These are phyloP conservation scores for Sphaerulina vaccinii DNA, from an alignment of 2,329 filamentous ascomycete species.

Conservation along the genomic window DNA sequence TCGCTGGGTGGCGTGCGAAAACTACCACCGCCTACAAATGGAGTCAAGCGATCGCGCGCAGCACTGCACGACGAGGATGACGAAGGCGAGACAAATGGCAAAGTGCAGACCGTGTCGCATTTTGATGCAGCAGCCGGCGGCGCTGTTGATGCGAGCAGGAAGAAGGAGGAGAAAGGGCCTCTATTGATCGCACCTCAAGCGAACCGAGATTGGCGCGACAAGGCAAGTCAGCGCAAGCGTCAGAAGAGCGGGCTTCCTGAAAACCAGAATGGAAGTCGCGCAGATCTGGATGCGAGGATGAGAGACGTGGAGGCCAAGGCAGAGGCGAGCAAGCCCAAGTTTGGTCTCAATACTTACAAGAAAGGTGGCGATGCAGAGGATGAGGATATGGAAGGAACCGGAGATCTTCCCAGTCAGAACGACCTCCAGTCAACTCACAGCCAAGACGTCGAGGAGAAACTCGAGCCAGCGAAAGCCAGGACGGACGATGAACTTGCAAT, in stretches of 20 bases:
- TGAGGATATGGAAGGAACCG: constrained; percentile 1
- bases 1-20: constrained; percentile 33
- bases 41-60: constrained; percentile 44
- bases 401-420: not conserved
- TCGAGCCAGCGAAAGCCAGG: constrained; percentile 31
- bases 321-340: constrained; percentile 48
- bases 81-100: constrained; percentile 51
- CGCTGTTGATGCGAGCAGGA: constrained; percentile 44
- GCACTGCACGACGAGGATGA: constrained; percentile 47
- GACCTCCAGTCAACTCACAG: no score
- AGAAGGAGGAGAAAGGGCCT: constrained; percentile 41
- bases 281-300: constrained; percentile 27
- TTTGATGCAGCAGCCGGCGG: constrained; percentile 55
- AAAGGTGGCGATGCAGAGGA: constrained; percentile 26
- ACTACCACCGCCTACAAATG: constrained; percentile 34
- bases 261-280: constrained; percentile 31
- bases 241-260: constrained; percentile 59
- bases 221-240: constrained; percentile 48
- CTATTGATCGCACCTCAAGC: constrained; percentile 59
- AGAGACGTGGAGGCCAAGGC: constrained; percentile 28
- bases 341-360: constrained; percentile 52
- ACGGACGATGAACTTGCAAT: constrained; percentile 59
- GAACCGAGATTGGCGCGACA: constrained; percentile 64
- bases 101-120: constrained; percentile 52
- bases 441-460: constrained; percentile 28